Percentiles rank a stretch among this genome's conserved stretches.
Evolutionary conservation across 179 eudicot species (phyloP).

Genomic region (Sideroxylon spinosum): DNA sequence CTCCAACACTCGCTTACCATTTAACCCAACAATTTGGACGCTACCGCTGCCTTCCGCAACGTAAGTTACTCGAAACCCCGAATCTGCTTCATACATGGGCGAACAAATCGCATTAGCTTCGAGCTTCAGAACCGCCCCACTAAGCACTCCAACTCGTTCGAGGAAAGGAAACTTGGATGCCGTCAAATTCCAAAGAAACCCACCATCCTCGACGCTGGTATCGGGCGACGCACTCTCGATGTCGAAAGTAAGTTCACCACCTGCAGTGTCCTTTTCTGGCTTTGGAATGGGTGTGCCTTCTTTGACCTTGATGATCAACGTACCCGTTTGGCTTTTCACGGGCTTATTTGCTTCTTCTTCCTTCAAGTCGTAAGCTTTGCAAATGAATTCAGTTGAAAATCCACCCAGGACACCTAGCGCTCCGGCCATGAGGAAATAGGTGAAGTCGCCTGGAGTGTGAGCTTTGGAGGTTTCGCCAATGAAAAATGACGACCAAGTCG

Average conservation of each 20-base stretch:
- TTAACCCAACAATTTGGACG: conserved; percentile 31
- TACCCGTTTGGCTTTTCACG: conserved; percentile 19
- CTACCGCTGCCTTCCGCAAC: conserved; percentile 38
- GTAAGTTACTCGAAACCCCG: conserved; percentile 26
- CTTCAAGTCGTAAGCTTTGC: conserved; percentile 22
- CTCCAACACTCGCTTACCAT: conserved; percentile 26
- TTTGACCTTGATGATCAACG: conserved; percentile 23
- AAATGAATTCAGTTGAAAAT: conserved; percentile 26
- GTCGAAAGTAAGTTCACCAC: neutral
- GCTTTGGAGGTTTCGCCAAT: conserved; percentile 32
- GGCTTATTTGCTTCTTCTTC: conserved; percentile 21
- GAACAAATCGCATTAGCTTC: conserved; percentile 16
- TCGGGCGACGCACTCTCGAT: conserved; percentile 1
- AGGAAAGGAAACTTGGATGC: neutral
- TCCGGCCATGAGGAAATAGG: conserved; percentile 29
- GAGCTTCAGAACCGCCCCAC: too few relatives aligned
- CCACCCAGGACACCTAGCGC: conserved; percentile 18
- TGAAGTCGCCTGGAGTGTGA: conserved; percentile 20
- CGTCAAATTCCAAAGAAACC: conserved; percentile 2
- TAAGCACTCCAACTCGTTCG: too few relatives aligned
- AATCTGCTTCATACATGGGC: conserved; percentile 27
- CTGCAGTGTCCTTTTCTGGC: conserved; percentile 5
- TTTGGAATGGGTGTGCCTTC: conserved; percentile 14
- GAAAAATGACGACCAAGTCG: conserved; percentile 29
- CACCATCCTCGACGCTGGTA: conserved; percentile 17